A percentile compares a stretch with the other conserved stretches of the same genome.
phyloP scores from a whole-genome alignment of 257 asterid genomes.

The Solanum dulcamara region DNA sequence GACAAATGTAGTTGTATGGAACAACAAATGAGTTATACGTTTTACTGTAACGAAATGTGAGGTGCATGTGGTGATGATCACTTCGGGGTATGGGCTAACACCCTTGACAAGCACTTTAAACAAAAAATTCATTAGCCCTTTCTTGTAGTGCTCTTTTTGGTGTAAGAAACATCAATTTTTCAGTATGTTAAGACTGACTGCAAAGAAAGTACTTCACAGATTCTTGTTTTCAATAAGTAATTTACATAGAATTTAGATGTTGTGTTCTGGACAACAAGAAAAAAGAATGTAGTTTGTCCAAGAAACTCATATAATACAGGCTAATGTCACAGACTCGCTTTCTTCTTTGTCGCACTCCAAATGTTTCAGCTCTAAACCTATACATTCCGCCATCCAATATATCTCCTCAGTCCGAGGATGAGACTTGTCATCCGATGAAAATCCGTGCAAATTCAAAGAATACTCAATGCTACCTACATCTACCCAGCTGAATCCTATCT shows the following conservation, averaged over 20 bases:
- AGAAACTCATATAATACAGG: not conserved
- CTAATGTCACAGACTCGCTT: not conserved
- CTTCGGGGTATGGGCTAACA: not conserved
- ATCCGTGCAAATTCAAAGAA: constrained; percentile 49
- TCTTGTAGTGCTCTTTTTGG: no score
- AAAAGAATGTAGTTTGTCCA: not conserved
- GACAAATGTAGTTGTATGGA: no score
- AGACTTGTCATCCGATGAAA: constrained; percentile 77
- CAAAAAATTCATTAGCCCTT: not conserved
- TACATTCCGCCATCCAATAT: constrained; percentile 50
- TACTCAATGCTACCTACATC: constrained; percentile 47
- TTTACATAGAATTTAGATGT: not conserved
- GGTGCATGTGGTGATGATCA: no score
- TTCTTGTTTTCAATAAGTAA: not conserved
- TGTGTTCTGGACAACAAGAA: not conserved
- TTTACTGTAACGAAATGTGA: no score
- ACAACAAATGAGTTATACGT: not conserved
- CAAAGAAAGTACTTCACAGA: not conserved
- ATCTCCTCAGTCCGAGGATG: constrained; percentile 53
- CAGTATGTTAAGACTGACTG: not conserved
- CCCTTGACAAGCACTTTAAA: not conserved
- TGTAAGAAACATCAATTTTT: not conserved
- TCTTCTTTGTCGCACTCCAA: constrained; percentile 29
- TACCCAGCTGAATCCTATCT: constrained; percentile 88
- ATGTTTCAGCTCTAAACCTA: constrained; percentile 61